Evolutionary conservation across 2,329 filamentous ascomycete genomes (phyloP), one percentile per base, ranked within the genome.

Genomic region (Dactylellina haptotyla): DNA sequence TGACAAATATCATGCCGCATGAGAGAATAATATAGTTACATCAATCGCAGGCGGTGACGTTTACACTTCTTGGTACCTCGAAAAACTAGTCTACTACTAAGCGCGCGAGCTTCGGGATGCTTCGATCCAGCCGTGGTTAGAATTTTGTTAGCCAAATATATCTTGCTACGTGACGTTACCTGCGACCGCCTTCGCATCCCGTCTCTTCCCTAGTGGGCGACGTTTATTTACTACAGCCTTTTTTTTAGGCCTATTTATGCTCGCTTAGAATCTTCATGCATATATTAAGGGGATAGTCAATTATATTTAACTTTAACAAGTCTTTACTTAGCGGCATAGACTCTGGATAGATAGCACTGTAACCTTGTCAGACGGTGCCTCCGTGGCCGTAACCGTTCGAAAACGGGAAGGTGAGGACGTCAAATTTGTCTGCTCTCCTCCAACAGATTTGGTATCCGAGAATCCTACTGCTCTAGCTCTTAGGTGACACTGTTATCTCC

Each of bases 1-100:
- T 66, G 53, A 58, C 53, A 66, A 66, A 66, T 58, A 58, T 66
- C 43, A 51, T 58, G 43, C 41, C 50, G 51, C 46, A 14, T 16
- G 30, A n/a, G 28, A 25, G 28, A 43, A n/a, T 30, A 28, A 26
- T 9, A 34, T 20, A 57, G 62, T 66, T 66, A 58, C 62, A 66
- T 66, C 62, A 43, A 39, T 37, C 25, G 4, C 20, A 6, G 23
- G 41, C 43, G 39, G 23, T 63, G 59, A 63, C 59, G 45, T 62
- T 51, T 62, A 18, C 23, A 23, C 16, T 57, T 66, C 30, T 20
- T 18, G 32, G 30, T 41, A 50, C 48, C 59, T 45, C n/a, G n/a
- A n/a, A n/a, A n/a, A 50, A 62, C 58, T 28, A 41, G 43, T 43
- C 32, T 45, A 50, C 26, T 26, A 23, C 23, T 16, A 34, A 23